Conservation (phyloP, 495 filamentous ascomycete species). For the Xylaria curta region DNA sequence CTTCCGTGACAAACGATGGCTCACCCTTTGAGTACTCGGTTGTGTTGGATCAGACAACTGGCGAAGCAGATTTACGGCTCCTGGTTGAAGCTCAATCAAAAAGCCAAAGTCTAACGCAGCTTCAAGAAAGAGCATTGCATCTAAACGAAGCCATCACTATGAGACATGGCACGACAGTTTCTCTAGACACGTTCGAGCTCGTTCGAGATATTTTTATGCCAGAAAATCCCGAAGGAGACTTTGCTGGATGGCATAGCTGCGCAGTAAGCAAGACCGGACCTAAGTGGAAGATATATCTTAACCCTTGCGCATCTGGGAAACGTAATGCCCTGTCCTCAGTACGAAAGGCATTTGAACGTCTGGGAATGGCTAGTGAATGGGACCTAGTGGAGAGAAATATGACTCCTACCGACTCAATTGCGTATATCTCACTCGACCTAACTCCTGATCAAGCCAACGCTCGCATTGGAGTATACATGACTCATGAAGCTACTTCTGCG, state of each 20-base stretch:
- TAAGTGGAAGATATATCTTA: slow-evolving; percentile 33
- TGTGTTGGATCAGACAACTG: slow-evolving; percentile 6
- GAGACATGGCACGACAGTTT: slow-evolving; percentile 8
- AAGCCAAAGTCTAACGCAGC: background rate
- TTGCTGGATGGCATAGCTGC: slow-evolving; percentile 29
- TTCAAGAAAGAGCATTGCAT: slow-evolving; percentile 3
- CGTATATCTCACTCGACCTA: slow-evolving; percentile 10
- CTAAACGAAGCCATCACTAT: background rate
- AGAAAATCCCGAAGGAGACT: background rate
- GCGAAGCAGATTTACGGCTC: slow-evolving; percentile 16
- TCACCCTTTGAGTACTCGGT: slow-evolving; percentile 18
- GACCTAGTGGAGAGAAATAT: slow-evolving; percentile 8
- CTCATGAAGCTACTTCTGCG: background rate
- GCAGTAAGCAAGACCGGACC: slow-evolving; percentile 16
- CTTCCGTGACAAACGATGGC: slow-evolving; percentile 1
- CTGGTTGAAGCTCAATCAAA: slow-evolving; percentile 1
- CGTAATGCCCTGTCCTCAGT: background rate
- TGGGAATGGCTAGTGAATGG: slow-evolving; percentile 8
- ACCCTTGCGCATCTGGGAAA: slow-evolving; percentile 15
- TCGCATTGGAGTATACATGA: background rate
- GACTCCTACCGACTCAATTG: background rate
- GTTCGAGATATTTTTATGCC: slow-evolving; percentile 27
- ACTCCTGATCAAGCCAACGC: background rate
- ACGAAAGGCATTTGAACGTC: background rate
- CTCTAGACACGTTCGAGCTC: slow-evolving; percentile 22